phyloP scores from a whole-genome alignment of 805 yeast species.

The Dipodascopsis tothii region DNA sequence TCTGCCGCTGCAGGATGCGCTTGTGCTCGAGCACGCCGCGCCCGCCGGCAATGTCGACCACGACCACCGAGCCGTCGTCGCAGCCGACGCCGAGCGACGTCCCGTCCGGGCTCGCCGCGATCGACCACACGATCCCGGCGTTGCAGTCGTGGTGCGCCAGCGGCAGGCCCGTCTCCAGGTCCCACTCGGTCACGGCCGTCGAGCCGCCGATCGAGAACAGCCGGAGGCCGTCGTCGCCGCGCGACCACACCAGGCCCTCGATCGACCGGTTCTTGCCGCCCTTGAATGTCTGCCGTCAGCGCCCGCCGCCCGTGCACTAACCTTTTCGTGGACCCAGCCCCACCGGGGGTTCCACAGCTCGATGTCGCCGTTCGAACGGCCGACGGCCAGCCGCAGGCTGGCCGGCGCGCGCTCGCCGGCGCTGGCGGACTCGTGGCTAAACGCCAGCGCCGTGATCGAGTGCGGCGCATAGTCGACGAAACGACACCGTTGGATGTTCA shows the following conservation, averaged over 20 bases:
- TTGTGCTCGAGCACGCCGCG: constrained; percentile 73
- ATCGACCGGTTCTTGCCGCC: constrained; percentile 81
- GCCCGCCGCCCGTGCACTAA: background rate
- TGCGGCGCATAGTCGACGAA: constrained; percentile 86
- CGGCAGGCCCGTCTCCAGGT: constrained; percentile 65
- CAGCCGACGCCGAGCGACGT: constrained; percentile 79
- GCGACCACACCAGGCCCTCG: constrained; percentile 82
- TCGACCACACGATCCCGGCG: constrained; percentile 89
- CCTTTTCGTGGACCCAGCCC: constrained; percentile 65
- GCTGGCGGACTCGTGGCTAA: constrained; percentile 40
- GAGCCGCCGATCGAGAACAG: constrained; percentile 93
- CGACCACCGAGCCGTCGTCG: constrained; percentile 85
- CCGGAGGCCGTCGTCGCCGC: constrained; percentile 47
- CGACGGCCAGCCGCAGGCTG: constrained; percentile 75
- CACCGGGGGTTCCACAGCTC: constrained; percentile 89
- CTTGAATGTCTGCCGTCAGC: constrained; percentile 37
- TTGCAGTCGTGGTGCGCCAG: constrained; percentile 74
- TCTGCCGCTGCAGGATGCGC: constrained; percentile 67
- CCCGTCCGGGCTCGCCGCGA: constrained; percentile 56
- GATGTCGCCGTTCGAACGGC: constrained; percentile 87
- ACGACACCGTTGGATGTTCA: constrained; percentile 84
- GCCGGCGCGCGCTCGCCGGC: constrained; percentile 41
- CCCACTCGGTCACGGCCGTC: constrained; percentile 87
- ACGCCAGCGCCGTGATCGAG: constrained; percentile 71
- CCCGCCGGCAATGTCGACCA: constrained; percentile 81